Evolutionary conservation across 768 basidiomycete species (phyloP).

Genomic region (Hygrocybe punicea): DNA sequence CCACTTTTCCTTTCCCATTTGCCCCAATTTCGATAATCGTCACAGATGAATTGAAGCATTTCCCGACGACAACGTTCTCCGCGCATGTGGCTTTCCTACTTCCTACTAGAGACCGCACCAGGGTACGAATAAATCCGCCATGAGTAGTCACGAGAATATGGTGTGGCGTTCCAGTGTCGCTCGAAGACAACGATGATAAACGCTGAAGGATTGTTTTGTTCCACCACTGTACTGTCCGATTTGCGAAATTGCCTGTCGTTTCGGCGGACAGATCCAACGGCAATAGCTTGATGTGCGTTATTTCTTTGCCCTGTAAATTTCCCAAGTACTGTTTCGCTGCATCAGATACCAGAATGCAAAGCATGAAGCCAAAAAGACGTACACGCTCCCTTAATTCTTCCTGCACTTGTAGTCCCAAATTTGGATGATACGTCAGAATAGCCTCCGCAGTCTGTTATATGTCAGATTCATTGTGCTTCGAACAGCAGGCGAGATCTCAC

Average conservation of each 20-base stretch:
- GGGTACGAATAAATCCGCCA: constrained; percentile 56
- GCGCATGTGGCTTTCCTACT: constrained; percentile 38
- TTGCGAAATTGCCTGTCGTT: constrained; percentile 36
- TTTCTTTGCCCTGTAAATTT: constrained; percentile 49
- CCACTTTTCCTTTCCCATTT: constrained; percentile 39
- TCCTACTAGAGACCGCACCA: constrained; percentile 49
- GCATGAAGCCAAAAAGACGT: constrained; percentile 17
- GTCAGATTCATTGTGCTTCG: background rate
- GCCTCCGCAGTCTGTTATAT: constrained; percentile 58
- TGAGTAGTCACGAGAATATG: constrained; percentile 63
- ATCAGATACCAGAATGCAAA: constrained; percentile 11
- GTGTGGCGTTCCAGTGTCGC: constrained; percentile 20
- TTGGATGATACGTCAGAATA: constrained; percentile 55
- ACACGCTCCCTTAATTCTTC: constrained; percentile 65
- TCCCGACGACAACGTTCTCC: constrained; percentile 32
- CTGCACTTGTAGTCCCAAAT: constrained; percentile 41
- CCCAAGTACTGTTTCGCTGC: constrained; percentile 52
- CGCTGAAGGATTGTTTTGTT: constrained; percentile 39
- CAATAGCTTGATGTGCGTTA: constrained; percentile 8
- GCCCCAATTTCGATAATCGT: constrained; percentile 54
- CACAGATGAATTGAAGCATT: constrained; percentile 54
- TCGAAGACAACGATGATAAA: constrained; percentile 20
- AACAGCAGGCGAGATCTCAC: constrained; percentile 36
- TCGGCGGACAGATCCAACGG: constrained; percentile 37
- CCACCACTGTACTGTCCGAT: constrained; percentile 66